Conservation (phyloP, 305 asterid species). For the Fraxinus dipetala region DNA sequence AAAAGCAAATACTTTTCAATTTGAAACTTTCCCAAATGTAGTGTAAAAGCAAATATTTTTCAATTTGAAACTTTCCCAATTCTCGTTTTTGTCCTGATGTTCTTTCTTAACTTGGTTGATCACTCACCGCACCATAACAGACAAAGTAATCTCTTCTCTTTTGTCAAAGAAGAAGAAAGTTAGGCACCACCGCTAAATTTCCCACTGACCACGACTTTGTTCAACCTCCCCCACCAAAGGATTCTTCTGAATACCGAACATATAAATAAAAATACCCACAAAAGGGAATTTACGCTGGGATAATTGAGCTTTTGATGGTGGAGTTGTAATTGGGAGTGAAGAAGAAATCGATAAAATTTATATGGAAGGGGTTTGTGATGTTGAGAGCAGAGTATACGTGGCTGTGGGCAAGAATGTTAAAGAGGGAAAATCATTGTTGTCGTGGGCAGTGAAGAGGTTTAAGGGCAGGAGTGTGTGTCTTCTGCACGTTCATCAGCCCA, state of each 20-base stretch:
- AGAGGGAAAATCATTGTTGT: conserved; percentile 60
- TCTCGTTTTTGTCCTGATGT: not conserved
- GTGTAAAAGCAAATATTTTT: not conserved
- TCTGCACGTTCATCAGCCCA: conserved; percentile 76
- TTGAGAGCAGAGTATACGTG: conserved; percentile 45
- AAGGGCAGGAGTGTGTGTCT: conserved; percentile 51
- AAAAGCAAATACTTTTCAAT: too few relatives aligned
- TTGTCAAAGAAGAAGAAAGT: not conserved
- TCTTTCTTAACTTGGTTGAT: not conserved
- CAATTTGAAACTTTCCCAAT: not conserved
- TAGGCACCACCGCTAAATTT: conserved; percentile 22
- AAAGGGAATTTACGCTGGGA: not conserved
- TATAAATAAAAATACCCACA: not conserved
- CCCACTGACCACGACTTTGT: conserved; percentile 31
- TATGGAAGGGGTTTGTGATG: conserved; percentile 35
- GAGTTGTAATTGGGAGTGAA: conserved; percentile 44
- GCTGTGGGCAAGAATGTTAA: conserved; percentile 74
- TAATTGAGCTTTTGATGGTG: conserved; percentile 22
- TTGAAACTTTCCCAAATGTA: not conserved
- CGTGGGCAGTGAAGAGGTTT: conserved; percentile 60
- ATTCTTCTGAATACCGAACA: conserved; percentile 8
- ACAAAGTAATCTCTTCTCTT: conserved; percentile 24
- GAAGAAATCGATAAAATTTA: conserved; percentile 30
- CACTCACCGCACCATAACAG: conserved; percentile 23
- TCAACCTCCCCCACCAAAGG: conserved; percentile 24